Evolutionary conservation across 148 eudicot genomes (phyloP).

Genomic region (Hydrangea macrophylla): DNA sequence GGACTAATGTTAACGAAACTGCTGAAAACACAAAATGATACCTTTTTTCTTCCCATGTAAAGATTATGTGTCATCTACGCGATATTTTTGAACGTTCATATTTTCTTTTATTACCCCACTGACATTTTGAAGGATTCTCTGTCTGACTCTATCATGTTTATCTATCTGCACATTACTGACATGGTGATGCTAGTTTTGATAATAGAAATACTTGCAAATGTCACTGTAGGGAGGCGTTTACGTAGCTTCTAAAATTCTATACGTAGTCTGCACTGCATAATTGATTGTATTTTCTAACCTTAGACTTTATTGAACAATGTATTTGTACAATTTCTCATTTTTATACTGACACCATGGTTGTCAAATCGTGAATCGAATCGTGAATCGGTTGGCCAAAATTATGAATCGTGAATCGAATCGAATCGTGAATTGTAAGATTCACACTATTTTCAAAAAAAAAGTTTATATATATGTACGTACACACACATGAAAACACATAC

Average conservation of each 20-base stretch:
- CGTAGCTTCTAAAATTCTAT: background rate
- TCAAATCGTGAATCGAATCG: no score
- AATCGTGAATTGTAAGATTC: no score
- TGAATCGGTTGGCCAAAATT: no score
- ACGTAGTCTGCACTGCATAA: background rate
- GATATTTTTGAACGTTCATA: background rate
- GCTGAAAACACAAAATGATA: background rate
- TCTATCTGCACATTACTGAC: no score
- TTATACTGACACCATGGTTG: no score
- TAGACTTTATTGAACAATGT: background rate
- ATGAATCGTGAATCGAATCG: no score
- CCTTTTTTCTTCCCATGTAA: background rate
- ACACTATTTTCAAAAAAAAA: no score
- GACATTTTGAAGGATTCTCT: background rate
- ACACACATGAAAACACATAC: no score
- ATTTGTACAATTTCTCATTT: background rate
- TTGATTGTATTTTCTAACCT: background rate
- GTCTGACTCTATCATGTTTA: background rate
- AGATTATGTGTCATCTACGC: background rate
- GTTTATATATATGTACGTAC: no score
- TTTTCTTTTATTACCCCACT: background rate
- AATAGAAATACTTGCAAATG: constrained; percentile 5
- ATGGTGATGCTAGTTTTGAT: no score
- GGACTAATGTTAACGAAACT: background rate
- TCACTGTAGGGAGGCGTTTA: background rate